phyloP scores from a whole-genome alignment of 345 rosid genomes.

The Zanthoxylum bungeanum region DNA sequence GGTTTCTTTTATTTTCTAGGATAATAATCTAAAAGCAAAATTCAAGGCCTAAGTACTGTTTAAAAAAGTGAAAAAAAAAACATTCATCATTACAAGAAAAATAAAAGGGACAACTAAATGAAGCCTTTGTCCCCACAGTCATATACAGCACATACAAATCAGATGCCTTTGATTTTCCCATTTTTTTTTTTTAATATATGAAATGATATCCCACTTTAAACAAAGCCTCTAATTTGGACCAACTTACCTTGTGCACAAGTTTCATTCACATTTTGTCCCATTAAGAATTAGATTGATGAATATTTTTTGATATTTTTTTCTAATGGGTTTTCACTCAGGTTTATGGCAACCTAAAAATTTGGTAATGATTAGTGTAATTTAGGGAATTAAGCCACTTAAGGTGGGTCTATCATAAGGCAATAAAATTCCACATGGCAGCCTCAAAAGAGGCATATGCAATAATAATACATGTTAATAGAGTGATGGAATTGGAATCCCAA shows the following conservation, averaged over 20 bases:
- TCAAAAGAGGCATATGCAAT: conserved; percentile 4
- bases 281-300: neutral
- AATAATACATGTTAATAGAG: conserved; percentile 21
- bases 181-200: conserved; percentile 12
- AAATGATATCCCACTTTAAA: too few relatives aligned
- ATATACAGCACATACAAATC: conserved; percentile 40
- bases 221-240: conserved; percentile 67
- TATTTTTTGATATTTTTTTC: neutral
- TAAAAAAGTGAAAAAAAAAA: conserved; percentile 25
- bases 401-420: conserved; percentile 12
- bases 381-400: conserved; percentile 12
- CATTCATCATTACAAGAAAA: conserved; percentile 53
- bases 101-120: conserved; percentile 53
- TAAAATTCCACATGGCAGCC: conserved; percentile 14
- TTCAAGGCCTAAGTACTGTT: conserved; percentile 17
- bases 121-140: conserved; percentile 59
- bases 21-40: conserved; percentile 14
- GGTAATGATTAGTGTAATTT: conserved; percentile 28
- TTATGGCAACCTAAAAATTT: conserved; percentile 10
- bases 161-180: conserved; percentile 43
- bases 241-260: conserved; percentile 35
- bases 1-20: conserved; percentile 17
- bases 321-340: neutral
- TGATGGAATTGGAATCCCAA: conserved; percentile 65
- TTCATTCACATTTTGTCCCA: conserved; percentile 31